Conservation (phyloP, 164 flowering plant species). For the Stephania yunnanensis region DNA sequence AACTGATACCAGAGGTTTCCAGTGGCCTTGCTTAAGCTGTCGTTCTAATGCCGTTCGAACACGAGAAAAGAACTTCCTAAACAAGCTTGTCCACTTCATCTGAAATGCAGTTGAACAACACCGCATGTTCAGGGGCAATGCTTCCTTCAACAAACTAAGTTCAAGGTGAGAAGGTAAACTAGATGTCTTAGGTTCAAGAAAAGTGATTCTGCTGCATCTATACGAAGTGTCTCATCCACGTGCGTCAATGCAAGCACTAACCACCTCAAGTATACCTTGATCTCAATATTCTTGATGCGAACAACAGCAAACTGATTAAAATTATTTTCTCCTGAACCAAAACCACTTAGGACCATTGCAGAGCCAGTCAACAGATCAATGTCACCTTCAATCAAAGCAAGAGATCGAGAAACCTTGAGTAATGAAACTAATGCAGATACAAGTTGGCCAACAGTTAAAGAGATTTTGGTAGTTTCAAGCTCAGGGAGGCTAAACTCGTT, state of each 20-base stretch:
- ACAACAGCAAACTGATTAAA: constrained; percentile 37
- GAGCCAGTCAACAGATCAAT: constrained; percentile 43
- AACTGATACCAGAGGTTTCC: constrained; percentile 42
- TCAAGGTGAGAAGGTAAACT: constrained; percentile 87
- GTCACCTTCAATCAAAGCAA: constrained; percentile 91
- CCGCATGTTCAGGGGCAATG: constrained; percentile 93
- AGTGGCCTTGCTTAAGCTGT: constrained; percentile 64
- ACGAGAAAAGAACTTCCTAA: constrained; percentile 85
- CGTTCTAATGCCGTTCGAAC: constrained; percentile 91
- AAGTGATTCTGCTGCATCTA: constrained; percentile 91
- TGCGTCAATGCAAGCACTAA: constrained; percentile 74
- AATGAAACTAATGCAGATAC: constrained; percentile 84
- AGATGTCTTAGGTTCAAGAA: constrained; percentile 82
- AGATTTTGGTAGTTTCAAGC: constrained; percentile 24
- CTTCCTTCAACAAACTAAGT: constrained; percentile 68
- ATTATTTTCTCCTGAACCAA: constrained; percentile 14
- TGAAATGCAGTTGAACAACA: constrained; percentile 90
- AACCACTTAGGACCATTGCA: constrained; percentile 15
- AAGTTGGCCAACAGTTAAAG: constrained; percentile 51
- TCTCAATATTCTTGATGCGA: constrained; percentile 55
- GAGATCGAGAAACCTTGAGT: constrained; percentile 82
- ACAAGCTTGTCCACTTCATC: constrained; percentile 95
- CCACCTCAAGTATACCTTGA: constrained; percentile 66
- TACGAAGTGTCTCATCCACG: constrained; percentile 83
- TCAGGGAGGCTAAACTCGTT: constrained; percentile 29